Evolutionary conservation across 2,329 filamentous ascomycete genomes (phyloP), one percentile per base, ranked within the genome.

Genomic region (Sporothrix curviconia): DNA sequence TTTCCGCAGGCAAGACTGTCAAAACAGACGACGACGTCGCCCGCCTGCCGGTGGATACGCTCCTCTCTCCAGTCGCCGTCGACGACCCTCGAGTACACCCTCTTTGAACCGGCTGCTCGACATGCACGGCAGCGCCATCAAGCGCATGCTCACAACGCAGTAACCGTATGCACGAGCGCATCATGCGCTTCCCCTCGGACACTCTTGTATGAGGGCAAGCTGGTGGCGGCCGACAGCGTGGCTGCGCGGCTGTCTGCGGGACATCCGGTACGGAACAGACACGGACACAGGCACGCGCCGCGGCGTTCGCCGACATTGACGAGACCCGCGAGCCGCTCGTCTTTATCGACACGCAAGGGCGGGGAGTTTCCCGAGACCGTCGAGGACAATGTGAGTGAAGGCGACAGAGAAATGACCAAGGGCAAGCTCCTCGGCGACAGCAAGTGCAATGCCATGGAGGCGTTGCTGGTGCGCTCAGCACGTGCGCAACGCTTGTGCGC

Each of bases 141-240:
- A 97, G 75, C 80, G 89, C 53, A 96, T 97, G 89, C 82, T 99
- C 24, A 97, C 90, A 4, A 95, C 88, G 4, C 94, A 99, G 73
- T 99, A 99, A n/a, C 71, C 90, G 94, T 37, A 99, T 99, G 94
- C 91, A 99, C 69, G 87, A 95, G 67, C 84, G 79, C 55, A 97
- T 99, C 66, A 97, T 97, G 92, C 81, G 84, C 7, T 99, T 96
- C 66, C 92, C 94, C 0, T 96, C 92, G 0, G 81, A 89, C 61
- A 86, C 92, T 68, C 78, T n/a, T 97, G 11, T 99, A 99, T 72
- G 89, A 90, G 60, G 83, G 82, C 2, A 86, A 86, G 65, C 81
- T 99, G 1, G 75, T 92, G 3, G 92, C 94, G 0, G 91, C 88
- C 1, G 89, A 92, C 4, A 76, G 78, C 0, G 94, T 97, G 61